Evolutionary conservation across 495 filamentous ascomycete species (phyloP).

Genomic region (Acidomyces sp.): DNA sequence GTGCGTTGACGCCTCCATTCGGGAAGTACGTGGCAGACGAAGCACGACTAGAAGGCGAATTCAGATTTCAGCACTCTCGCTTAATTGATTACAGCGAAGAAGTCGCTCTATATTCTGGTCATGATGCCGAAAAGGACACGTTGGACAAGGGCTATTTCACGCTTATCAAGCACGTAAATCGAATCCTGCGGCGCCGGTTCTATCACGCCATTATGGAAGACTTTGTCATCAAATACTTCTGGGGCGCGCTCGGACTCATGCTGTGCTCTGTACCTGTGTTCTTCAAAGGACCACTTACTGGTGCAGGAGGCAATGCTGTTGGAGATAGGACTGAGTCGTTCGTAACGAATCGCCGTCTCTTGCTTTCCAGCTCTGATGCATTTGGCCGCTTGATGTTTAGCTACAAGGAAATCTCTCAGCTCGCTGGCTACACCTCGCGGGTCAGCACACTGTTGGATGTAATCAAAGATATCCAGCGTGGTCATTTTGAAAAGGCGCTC

Average conservation of each 20-base stretch:
- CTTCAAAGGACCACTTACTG: slow-evolving; percentile 57
- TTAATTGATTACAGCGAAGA: slow-evolving; percentile 94
- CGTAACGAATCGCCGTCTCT: slow-evolving; percentile 83
- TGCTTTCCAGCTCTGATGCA: slow-evolving; percentile 83
- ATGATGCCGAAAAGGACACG: slow-evolving; percentile 93
- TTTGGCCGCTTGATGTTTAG: slow-evolving; percentile 97
- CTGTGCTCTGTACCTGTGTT: slow-evolving; percentile 97
- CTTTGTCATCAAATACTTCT: slow-evolving; percentile 98
- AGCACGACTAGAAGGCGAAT: slow-evolving; percentile 86
- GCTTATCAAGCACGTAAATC: slow-evolving; percentile 96
- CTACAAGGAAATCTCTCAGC: slow-evolving; percentile 90
- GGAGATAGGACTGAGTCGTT: slow-evolving; percentile 91
- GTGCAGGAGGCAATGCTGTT: slow-evolving; percentile 45
- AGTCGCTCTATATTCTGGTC: slow-evolving; percentile 80
- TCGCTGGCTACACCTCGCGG: slow-evolving; percentile 88
- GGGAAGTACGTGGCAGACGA: slow-evolving; percentile 97
- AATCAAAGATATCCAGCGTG: slow-evolving; percentile 81
- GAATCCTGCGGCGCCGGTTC: slow-evolving; percentile 73
- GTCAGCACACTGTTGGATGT: slow-evolving; percentile 81
- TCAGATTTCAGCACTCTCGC: slow-evolving; percentile 85
- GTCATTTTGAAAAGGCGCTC: slow-evolving; percentile 88
- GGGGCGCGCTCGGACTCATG: slow-evolving; percentile 83
- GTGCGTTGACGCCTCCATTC: slow-evolving; percentile 89
- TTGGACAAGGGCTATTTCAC: slow-evolving; percentile 98
- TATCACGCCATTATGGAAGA: slow-evolving; percentile 99